These are phyloP conservation scores for Nicotiana attenuata DNA, from an alignment of 257 asterid species.

Conservation along the genomic window DNA sequence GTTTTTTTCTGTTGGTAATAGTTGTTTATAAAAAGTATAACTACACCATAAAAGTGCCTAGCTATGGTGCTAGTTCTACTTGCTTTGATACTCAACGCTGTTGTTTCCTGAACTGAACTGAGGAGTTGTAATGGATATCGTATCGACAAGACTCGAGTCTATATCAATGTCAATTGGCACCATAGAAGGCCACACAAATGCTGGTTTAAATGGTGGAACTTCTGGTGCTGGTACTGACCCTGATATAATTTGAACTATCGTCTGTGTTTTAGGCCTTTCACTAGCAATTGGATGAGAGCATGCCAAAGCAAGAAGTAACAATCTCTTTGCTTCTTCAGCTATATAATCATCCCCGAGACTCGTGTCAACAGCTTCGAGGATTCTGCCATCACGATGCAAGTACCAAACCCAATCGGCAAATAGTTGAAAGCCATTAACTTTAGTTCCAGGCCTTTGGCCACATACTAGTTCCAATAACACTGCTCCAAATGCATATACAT, in stretches of 20 bases:
- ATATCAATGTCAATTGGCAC: slow-evolving; percentile 9
- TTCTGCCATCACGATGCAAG: slow-evolving; percentile 23
- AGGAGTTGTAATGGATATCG: slow-evolving; percentile 30
- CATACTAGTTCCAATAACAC: slow-evolving; percentile 31
- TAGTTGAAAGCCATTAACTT: slow-evolving; percentile 17
- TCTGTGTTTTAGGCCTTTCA: slow-evolving; percentile 34
- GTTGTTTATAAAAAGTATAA: background rate
- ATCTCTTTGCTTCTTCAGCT: slow-evolving; percentile 30
- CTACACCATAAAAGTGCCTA: background rate
- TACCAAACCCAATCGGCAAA: slow-evolving; percentile 39
- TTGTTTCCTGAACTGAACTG: slow-evolving; percentile 41
- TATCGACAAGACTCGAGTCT: slow-evolving; percentile 16
- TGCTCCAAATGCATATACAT: slow-evolving; percentile 37
- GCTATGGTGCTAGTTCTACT: slow-evolving; percentile 25
- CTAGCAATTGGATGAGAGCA: slow-evolving; percentile 39
- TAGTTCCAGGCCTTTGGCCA: slow-evolving; percentile 28
- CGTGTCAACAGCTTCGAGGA: slow-evolving; percentile 26
- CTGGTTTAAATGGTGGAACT: slow-evolving; percentile 39
- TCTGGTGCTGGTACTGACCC: slow-evolving; percentile 22
- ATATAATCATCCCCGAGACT: slow-evolving; percentile 25
- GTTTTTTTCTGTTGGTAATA: background rate
- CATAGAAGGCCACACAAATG: slow-evolving; percentile 37
- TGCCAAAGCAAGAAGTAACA: slow-evolving; percentile 39
- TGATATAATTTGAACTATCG: slow-evolving; percentile 26
- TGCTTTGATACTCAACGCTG: slow-evolving; percentile 45